Conservation (phyloP, 495 filamentous ascomycete species). For the Hypoxylon lienhwacheense region DNA sequence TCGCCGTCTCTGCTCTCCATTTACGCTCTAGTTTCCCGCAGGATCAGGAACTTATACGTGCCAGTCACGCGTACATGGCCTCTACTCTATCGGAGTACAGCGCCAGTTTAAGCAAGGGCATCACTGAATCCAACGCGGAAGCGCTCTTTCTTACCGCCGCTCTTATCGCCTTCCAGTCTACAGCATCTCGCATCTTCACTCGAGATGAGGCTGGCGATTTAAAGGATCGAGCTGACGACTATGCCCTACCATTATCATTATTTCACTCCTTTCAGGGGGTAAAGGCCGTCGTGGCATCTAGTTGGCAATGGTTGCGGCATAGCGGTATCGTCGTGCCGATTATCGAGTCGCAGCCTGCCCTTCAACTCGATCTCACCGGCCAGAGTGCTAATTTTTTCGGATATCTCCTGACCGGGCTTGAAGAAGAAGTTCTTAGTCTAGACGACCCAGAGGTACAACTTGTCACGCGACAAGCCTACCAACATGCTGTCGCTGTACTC, state of each 20-base stretch:
- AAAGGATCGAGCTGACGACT: conserved; percentile 37
- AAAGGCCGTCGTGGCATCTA: conserved; percentile 54
- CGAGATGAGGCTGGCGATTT: conserved; percentile 44
- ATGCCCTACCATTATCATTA: conserved; percentile 56
- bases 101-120: conserved; percentile 50
- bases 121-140: conserved; percentile 56
- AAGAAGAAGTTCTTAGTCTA: conserved; percentile 49
- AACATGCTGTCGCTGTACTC: conserved; percentile 57
- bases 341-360: conserved; percentile 57
- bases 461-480: conserved; percentile 54
- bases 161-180: conserved; percentile 61
- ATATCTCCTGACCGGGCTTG: conserved; percentile 52
- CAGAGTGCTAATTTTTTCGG: conserved; percentile 52
- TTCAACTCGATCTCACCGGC: conserved; percentile 51
- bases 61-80: conserved; percentile 60
- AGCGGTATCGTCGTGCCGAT: conserved; percentile 55
- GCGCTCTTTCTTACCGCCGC: conserved; percentile 57
- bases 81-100: conserved; percentile 58
- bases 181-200: conserved; percentile 56
- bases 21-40: conserved; percentile 52
- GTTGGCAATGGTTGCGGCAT: conserved; percentile 55
- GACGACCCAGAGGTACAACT: conserved; percentile 14
- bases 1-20: conserved; percentile 60
- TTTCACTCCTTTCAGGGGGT: conserved; percentile 64
- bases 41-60: conserved; percentile 55